These are phyloP conservation scores for Pochonia chlamydosporia DNA, from an alignment of 2,329 filamentous ascomycete species.

Conservation along the genomic window DNA sequence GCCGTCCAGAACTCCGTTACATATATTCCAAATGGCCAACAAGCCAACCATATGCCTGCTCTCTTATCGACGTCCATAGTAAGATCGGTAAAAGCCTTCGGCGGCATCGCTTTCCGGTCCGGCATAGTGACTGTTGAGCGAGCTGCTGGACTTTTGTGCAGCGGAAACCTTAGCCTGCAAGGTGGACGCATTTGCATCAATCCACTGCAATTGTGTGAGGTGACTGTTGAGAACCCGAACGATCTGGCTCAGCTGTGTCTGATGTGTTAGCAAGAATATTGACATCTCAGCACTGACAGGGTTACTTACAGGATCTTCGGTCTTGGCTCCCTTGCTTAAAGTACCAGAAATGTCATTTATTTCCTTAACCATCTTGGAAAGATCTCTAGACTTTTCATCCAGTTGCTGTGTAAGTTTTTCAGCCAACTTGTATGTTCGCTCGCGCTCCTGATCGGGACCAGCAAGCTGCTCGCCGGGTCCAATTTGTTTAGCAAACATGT, in stretches of 20 bases:
- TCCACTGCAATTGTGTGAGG: conserved; percentile 85
- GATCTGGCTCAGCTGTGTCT: conserved; percentile 78
- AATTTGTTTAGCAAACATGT: conserved; percentile 75
- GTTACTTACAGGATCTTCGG: conserved; percentile 73
- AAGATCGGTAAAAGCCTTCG: conserved; percentile 88
- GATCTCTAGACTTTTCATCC: conserved; percentile 88
- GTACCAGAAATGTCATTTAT: conserved; percentile 91
- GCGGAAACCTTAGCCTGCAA: conserved; percentile 77
- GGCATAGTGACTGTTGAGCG: conserved; percentile 50
- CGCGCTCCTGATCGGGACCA: conserved; percentile 90
- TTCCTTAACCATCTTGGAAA: conserved; percentile 95
- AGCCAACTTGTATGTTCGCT: conserved; percentile 91
- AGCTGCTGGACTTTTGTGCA: conserved; percentile 73
- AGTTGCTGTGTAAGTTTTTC: conserved; percentile 88
- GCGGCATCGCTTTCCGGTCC: conserved; percentile 64
- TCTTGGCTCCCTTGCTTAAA: conserved; percentile 81
- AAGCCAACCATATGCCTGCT: conserved; percentile 1
- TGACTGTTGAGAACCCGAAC: conserved; percentile 93
- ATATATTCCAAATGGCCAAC: background rate
- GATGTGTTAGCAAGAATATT: conserved; percentile 16
- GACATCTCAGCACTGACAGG: background rate
- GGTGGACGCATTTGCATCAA: conserved; percentile 77
- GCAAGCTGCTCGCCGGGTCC: conserved; percentile 70
- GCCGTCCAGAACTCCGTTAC: conserved; percentile 7
- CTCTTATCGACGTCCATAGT: conserved; percentile 64